Evolutionary conservation across 257 asterid genomes (phyloP), one percentile per base, ranked within the genome.

Genomic region (Nicotiana paniculata): DNA sequence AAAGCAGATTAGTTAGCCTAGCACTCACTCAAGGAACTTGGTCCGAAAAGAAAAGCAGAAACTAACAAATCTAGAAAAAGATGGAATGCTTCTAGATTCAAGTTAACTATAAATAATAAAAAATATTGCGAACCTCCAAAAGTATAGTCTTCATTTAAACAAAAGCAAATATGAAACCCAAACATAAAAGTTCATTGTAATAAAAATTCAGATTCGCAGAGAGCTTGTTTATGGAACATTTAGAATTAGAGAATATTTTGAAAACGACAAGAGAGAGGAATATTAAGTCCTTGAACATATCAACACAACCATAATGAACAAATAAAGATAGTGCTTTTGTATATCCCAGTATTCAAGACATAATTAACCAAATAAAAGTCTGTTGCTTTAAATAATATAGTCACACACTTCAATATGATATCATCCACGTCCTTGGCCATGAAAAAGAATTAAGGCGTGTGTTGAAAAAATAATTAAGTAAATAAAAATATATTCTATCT

Each of bases 101-200:
- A 46, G 21, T 72, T 72, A 43, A 24, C 13, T 11, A 72, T 43
- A 46, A 6, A 3, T 43, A 79, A 84, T 85, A 83, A 85, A 81
- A 83, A 48, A 17, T 55, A 70, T 79, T 51, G 77, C 18, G 6
- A 37, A 37, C 28, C 79, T 48, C 11, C 58, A 85, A 83, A 89
- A 74, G 85, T 65, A 81, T 87, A 87, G 85, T 83, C 90, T 91
- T 88, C 91, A 83, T 78, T 70, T 48, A 82, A 81, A 88, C 88
- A 88, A 93, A 91, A 92, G 93, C 85, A 89, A 81, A 62, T n/a
- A 76, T 53, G 81, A 82, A 81, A 63, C 53, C 88, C 69, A 81
- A 48, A 75, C 62, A 58, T 51, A 80, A 61, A 86, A 84, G 84
- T 85, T 28, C 26, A 28, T 58, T 51, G 67, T 74, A 37, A 84